Evolutionary conservation across 495 filamentous ascomycete species (phyloP), one percentile per base, ranked within the genome.

Genomic region (Hypomontagnella submonticulosa): DNA sequence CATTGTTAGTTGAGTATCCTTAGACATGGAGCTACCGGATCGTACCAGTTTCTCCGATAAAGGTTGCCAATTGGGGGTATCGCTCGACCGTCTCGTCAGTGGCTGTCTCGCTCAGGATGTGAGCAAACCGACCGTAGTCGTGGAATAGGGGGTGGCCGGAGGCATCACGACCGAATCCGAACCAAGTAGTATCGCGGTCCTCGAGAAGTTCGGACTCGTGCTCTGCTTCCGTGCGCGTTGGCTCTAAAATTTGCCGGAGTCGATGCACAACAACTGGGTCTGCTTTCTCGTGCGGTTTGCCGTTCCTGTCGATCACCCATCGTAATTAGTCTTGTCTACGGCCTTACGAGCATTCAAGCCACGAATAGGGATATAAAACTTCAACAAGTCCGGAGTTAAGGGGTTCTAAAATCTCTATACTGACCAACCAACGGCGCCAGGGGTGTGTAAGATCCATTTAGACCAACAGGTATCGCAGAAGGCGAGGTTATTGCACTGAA

Each of bases 161-260:
- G 5, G 65, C 69, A 67, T 76, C 74, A 38, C 71, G 70, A 46
- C 69, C 62, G 27, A 81, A 72, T 0, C 81, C 79, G 49, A 85
- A 84, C 81, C 82, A 85, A 0, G 75, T 80, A 0, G 81, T 81
- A 43, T 81, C 75, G 58, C 75, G 71, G 54, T 85, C 81, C 23
- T 64, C 56, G 27, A 69, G 60, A 13, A 75, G 66, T 11, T 72
- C 69, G 11, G 53, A 57, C 32, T 76, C 63, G 37, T 77, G 74
- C 20, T 74, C 69, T 41, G 58, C 65, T 34, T 66, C 62, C 4
- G 58, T 69, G 32, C 68, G 69, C 4, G 57, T 65, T 16, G 66
- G 67, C 32, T 71, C 67, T n/a, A 77, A 69, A 49, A 76, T 73
- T 33, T 69, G 62, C 30, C 63, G 61, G 20, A 76, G 61, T 20